Percentiles rank a stretch among this genome's conserved stretches.
Evolutionary conservation across 2,329 filamentous ascomycete species (phyloP).

Genomic region (Calonectria naviculata): DNA sequence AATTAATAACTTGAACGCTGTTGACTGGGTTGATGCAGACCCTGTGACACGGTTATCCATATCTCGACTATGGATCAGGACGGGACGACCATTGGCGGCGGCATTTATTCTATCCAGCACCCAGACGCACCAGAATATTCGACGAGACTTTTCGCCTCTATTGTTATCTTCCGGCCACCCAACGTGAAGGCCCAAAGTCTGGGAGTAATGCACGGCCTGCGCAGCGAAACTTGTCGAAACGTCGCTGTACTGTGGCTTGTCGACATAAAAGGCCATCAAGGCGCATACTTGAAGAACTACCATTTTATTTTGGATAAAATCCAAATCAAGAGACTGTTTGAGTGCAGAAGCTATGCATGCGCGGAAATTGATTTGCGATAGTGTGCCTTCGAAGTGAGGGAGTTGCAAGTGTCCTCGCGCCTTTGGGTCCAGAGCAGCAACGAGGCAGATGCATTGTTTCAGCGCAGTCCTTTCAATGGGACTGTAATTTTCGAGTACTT

Average conservation of each 20-base stretch:
- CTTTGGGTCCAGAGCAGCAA: constrained; percentile 3
- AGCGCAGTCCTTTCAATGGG: not conserved
- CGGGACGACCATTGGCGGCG: constrained; percentile 8
- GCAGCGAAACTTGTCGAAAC: constrained; percentile 4
- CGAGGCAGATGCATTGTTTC: constrained; percentile 12
- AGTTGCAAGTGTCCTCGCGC: not conserved
- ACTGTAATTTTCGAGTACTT: not conserved
- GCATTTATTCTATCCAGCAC: constrained; percentile 11
- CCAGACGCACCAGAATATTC: constrained; percentile 16
- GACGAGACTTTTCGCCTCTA: not conserved
- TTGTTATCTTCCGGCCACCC: not conserved
- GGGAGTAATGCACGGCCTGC: constrained; percentile 7
- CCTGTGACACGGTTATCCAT: not conserved
- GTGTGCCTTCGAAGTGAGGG: not conserved
- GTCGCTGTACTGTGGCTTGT: constrained; percentile 4
- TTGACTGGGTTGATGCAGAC: not conserved
- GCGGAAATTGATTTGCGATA: constrained; percentile 8
- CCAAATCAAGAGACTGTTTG: constrained; percentile 3
- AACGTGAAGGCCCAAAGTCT: constrained; percentile 10
- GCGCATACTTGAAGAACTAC: constrained; percentile 2
- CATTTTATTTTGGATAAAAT: constrained; percentile 12
- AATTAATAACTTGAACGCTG: not conserved
- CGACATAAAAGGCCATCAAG: constrained; percentile 15
- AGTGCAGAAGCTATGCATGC: constrained; percentile 1
- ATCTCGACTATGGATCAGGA: constrained; percentile 2